Conservation (phyloP, 2,329 filamentous ascomycete genomes). For the Cadophora malorum region DNA sequence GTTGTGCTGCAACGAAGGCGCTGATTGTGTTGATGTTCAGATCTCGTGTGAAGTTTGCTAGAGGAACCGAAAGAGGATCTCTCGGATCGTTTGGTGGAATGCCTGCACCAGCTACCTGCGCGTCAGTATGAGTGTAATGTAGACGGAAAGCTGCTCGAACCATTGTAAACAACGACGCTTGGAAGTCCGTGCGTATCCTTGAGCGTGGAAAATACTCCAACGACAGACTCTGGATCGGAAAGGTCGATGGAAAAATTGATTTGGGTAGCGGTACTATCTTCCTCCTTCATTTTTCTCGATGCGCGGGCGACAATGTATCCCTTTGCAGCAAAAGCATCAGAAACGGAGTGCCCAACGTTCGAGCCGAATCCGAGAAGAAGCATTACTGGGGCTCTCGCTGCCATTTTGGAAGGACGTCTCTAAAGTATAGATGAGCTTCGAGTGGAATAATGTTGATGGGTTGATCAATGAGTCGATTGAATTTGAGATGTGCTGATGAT, state of each 20-base stretch:
- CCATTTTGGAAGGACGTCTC: too few relatives aligned
- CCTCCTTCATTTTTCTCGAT: conserved; percentile 44
- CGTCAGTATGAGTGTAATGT: too few relatives aligned
- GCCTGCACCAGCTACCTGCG: too few relatives aligned
- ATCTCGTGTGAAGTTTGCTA: too few relatives aligned
- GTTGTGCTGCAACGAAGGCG: too few relatives aligned
- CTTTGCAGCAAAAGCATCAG: conserved; percentile 47
- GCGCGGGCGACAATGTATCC: conserved; percentile 52
- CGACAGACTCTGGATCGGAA: conserved; percentile 46
- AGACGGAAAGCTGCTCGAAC: conserved; percentile 29
- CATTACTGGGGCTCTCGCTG: conserved; percentile 37
- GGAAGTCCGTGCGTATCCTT: conserved; percentile 46
- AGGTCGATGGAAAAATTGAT: conserved; percentile 50
- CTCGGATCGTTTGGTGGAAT: too few relatives aligned
- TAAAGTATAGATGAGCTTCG: too few relatives aligned
- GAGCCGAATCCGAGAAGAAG: conserved; percentile 52
- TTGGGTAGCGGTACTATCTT: conserved; percentile 42
- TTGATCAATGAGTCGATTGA: too few relatives aligned
- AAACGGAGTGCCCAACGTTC: conserved; percentile 48
- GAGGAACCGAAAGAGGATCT: too few relatives aligned
- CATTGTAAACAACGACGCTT: conserved; percentile 53
- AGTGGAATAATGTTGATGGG: too few relatives aligned
- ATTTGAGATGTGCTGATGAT: conserved; percentile 28
- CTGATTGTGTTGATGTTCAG: too few relatives aligned
- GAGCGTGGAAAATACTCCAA: conserved; percentile 48